phyloP scores from a whole-genome alignment of 139 green algal species.

The Tetradesmus obliquus region DNA sequence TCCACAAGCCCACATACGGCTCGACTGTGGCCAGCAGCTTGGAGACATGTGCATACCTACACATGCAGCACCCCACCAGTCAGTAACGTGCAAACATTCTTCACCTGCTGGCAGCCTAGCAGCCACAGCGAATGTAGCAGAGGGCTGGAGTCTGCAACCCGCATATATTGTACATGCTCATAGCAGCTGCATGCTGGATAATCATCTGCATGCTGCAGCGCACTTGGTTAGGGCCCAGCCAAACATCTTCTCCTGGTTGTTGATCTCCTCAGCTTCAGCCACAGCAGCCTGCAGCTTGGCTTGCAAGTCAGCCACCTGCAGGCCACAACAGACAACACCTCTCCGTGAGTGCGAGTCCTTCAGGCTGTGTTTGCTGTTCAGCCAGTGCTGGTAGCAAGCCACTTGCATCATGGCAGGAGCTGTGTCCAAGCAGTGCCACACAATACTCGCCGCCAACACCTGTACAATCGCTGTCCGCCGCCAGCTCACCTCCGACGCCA shows the following conservation, averaged over 20 bases:
- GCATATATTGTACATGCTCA: background rate
- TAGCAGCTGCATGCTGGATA: background rate
- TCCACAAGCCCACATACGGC: constrained; percentile 78
- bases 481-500: constrained; percentile 52
- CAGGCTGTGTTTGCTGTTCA: background rate
- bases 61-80: background rate
- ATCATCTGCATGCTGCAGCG: background rate
- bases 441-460: background rate
- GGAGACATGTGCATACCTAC: constrained; percentile 64
- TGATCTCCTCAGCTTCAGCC: constrained; percentile 76
- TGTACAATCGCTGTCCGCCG: background rate
- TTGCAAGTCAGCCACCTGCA: constrained; percentile 56
- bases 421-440: background rate
- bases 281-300: constrained; percentile 67
- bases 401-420: background rate
- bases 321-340: background rate
- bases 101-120: background rate
- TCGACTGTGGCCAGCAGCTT: constrained; percentile 72
- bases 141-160: background rate
- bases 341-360: background rate
- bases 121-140: background rate
- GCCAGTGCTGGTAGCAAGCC: background rate
- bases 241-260: constrained; percentile 82
- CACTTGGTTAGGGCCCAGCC: constrained; percentile 78
- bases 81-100: background rate